phyloP scores from a whole-genome alignment of 371 early-diverging fungal genomes.

The Coemansia sp. region DNA sequence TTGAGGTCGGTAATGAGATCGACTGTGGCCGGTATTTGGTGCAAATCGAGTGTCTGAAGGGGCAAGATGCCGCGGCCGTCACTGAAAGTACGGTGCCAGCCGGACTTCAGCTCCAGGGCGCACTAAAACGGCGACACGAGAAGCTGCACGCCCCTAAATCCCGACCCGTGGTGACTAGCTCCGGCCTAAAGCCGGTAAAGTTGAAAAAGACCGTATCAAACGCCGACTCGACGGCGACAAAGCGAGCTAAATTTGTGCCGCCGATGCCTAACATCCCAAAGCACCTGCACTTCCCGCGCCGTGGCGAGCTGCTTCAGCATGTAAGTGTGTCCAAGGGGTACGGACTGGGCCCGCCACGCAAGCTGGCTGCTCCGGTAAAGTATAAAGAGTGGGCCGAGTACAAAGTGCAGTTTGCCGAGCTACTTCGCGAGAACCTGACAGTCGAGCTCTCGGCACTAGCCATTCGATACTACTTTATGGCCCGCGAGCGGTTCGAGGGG shows the following conservation, averaged over 20 bases:
- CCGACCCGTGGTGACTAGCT: neutral
- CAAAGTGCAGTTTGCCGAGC: conserved; percentile 11
- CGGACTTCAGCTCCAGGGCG: conserved; percentile 16
- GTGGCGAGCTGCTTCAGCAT: conserved; percentile 45
- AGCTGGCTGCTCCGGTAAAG: conserved; percentile 24
- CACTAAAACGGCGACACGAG: conserved; percentile 22
- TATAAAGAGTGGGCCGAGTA: conserved; percentile 25
- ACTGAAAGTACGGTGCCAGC: neutral
- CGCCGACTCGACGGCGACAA: neutral
- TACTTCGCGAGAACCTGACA: conserved; percentile 41
- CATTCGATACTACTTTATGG: conserved; percentile 46
- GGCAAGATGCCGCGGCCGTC: neutral
- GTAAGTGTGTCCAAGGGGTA: conserved; percentile 44
- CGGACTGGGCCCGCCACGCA: conserved; percentile 36
- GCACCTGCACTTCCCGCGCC: conserved; percentile 42
- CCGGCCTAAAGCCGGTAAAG: neutral
- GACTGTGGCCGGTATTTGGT: conserved; percentile 39
- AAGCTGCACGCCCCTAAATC: neutral
- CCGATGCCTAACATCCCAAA: conserved; percentile 14
- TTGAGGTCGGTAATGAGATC: conserved; percentile 32
- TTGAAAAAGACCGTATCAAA: conserved; percentile 12
- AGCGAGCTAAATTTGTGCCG: conserved; percentile 24
- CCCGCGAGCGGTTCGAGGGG: conserved; percentile 32
- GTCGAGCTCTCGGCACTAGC: conserved; percentile 39
- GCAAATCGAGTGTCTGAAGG: conserved; percentile 33